A percentile compares a stretch with the other conserved stretches of the same genome.
phyloP scores from a whole-genome alignment of 441 rosid genomes.

The Lepidium campestre region DNA sequence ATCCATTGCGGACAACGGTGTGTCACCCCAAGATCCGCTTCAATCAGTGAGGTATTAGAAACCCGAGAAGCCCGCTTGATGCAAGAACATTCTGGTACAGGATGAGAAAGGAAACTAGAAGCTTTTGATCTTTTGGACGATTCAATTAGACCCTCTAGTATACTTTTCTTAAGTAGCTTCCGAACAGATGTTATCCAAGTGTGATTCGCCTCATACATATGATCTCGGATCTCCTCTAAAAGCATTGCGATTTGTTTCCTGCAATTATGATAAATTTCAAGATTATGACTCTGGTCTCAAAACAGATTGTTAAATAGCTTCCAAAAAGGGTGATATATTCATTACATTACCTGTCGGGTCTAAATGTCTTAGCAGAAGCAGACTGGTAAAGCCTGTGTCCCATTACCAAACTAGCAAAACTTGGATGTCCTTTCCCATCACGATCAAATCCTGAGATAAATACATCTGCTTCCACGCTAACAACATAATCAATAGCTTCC shows the following conservation, averaged over 20 bases:
- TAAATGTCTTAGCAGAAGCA: constrained; percentile 71
- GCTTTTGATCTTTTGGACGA: constrained; percentile 54
- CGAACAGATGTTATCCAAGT: constrained; percentile 76
- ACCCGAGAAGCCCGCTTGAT: constrained; percentile 23
- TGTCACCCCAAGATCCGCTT: constrained; percentile 44
- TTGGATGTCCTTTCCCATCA: constrained; percentile 92
- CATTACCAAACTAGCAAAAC: constrained; percentile 86
- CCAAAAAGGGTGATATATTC: background rate
- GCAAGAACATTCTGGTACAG: constrained; percentile 91
- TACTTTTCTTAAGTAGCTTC: constrained; percentile 59
- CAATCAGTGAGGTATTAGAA: constrained; percentile 34
- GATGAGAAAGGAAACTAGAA: constrained; percentile 70
- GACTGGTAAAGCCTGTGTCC: constrained; percentile 93
- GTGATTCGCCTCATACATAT: constrained; percentile 72
- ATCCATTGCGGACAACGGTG: constrained; percentile 75
- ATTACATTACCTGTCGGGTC: constrained; percentile 75
- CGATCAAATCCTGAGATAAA: constrained; percentile 85
- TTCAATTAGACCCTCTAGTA: constrained; percentile 59
- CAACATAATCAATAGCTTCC: constrained; percentile 88
- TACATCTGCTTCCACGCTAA: constrained; percentile 90
- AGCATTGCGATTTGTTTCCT: constrained; percentile 69
- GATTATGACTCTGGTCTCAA: background rate
- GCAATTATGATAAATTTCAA: background rate
- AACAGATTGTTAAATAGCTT: background rate
- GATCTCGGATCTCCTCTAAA: constrained; percentile 59